A percentile compares a stretch with the other conserved stretches of the same genome.
Conservation (phyloP, 2,329 filamentous ascomycete genomes). For the Boeremia exigua region DNA sequence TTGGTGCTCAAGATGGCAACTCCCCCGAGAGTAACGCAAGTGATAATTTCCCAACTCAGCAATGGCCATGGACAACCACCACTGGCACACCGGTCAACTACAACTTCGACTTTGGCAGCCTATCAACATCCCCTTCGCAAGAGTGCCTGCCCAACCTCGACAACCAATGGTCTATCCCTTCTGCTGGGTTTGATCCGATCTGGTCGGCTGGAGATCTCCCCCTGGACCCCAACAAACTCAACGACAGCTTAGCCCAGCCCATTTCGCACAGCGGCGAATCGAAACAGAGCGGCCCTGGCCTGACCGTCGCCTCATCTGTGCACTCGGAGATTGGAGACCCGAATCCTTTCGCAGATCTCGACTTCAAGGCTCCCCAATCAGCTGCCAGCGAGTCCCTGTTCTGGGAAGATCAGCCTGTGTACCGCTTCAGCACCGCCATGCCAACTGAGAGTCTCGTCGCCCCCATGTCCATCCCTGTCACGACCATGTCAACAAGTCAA, state of each 20-base stretch:
- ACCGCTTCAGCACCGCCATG: conserved; percentile 36
- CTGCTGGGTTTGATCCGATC: conserved; percentile 43
- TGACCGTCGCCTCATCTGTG: conserved; percentile 49
- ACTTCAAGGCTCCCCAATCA: conserved; percentile 40
- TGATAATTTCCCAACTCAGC: conserved; percentile 38
- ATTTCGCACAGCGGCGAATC: conserved; percentile 52
- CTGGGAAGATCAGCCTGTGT: conserved; percentile 48
- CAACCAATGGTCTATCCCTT: conserved; percentile 44
- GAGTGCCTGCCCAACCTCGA: conserved; percentile 46
- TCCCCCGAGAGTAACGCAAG: conserved; percentile 43
- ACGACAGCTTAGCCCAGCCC: conserved; percentile 43
- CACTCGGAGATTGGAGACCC: conserved; percentile 50
- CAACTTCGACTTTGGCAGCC: conserved; percentile 43
- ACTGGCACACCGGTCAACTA: conserved; percentile 34
- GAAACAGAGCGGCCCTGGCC: conserved; percentile 47
- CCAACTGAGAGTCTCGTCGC: conserved; percentile 31
- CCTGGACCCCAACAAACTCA: conserved; percentile 47
- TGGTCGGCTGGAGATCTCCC: conserved; percentile 52
- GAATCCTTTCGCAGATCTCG: conserved; percentile 42
- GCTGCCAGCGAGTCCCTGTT: conserved; percentile 42
- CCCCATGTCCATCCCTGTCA: conserved; percentile 33
- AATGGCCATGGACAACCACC: conserved; percentile 44
- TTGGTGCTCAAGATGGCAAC: conserved; percentile 36
- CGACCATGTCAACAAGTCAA: conserved; percentile 30
- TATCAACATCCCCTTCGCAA: conserved; percentile 49